These are phyloP conservation scores for Solanum lycopersicoides DNA, from an alignment of 257 asterid genomes.

Conservation along the genomic window DNA sequence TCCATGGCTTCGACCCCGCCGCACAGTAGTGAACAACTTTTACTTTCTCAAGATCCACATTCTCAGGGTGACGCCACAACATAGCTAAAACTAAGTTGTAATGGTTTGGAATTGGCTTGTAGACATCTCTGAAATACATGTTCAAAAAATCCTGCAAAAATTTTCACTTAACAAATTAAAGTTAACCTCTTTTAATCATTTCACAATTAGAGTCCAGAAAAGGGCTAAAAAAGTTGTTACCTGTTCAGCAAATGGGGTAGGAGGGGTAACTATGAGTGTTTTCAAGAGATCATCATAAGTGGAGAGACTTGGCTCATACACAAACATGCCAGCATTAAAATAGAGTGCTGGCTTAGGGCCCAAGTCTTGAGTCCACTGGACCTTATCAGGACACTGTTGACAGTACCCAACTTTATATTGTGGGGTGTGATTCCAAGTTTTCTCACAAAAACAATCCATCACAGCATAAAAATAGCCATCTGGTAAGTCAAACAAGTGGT, in stretches of 20 bases:
- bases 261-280: neutral
- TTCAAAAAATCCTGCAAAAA: constrained; percentile 3
- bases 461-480: constrained; percentile 3
- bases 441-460: constrained; percentile 9
- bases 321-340: constrained; percentile 11
- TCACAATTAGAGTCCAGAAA: neutral
- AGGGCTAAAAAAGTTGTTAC: neutral
- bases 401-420: constrained; percentile 1
- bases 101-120: constrained; percentile 1
- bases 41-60: neutral
- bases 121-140: neutral
- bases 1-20: constrained; percentile 5
- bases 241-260: constrained; percentile 7
- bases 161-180: neutral
- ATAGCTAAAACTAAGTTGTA: constrained; percentile 2
- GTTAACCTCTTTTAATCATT: neutral
- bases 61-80: constrained; percentile 6
- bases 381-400: constrained; percentile 6
- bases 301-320: constrained; percentile 1
- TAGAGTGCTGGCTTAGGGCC: constrained; percentile 3
- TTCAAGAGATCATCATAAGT: neutral
- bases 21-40: constrained; percentile 6
- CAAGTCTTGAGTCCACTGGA: neutral
- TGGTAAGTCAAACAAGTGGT: constrained; percentile 6
- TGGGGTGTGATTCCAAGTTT: constrained; percentile 3